A percentile compares a stretch with the other conserved stretches of the same genome.
Conservation (phyloP, 345 rosid genomes). For the Anastatica hierochuntica region DNA sequence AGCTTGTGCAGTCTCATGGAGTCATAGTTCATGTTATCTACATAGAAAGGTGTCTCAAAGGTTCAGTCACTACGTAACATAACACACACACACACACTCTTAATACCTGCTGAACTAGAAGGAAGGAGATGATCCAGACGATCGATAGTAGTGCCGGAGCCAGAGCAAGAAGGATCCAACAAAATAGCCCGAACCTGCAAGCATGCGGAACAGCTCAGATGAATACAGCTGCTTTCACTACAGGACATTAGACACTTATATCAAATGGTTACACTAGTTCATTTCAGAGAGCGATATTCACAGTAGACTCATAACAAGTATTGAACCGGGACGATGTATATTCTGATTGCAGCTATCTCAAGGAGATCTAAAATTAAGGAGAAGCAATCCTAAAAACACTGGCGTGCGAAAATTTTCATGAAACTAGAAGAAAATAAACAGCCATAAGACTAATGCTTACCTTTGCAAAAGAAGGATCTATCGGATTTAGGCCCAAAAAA, state of each 20-base stretch:
- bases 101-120: slow-evolving; percentile 41
- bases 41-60: not conserved
- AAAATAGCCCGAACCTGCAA: slow-evolving; percentile 71
- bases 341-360: slow-evolving; percentile 2
- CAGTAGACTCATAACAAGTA: not conserved
- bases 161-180: slow-evolving; percentile 94
- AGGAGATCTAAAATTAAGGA: not conserved
- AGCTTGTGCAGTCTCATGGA: slow-evolving; percentile 57
- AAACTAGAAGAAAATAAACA: not conserved
- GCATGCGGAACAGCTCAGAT: not conserved
- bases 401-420: not conserved
- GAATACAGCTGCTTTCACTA: not conserved
- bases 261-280: slow-evolving; percentile 3
- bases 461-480: slow-evolving; percentile 47
- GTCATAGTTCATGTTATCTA: slow-evolving; percentile 28
- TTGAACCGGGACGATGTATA: not conserved
- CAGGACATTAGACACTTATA: not conserved
- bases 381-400: not conserved
- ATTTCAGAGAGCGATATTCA: not conserved
- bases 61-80: slow-evolving; percentile 3
- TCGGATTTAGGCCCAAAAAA: slow-evolving; percentile 59
- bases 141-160: slow-evolving; percentile 75
- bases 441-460: slow-evolving; percentile 22
- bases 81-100: not conserved
- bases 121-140: slow-evolving; percentile 92